phyloP scores from a whole-genome alignment of 768 basidiomycete genomes.

The Pisolithus marmoratus region DNA sequence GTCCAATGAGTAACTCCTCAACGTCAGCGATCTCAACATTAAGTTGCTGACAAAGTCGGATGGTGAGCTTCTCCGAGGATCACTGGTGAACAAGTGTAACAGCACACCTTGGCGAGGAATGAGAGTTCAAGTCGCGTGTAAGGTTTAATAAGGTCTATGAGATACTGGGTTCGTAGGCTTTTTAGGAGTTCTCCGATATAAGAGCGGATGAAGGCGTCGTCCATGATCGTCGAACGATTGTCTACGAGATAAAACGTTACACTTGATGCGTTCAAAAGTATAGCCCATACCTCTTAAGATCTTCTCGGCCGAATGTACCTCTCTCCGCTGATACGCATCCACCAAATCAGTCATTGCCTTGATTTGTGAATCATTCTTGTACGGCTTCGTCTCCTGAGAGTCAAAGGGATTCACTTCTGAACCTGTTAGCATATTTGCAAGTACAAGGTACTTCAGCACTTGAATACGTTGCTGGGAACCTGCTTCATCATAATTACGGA shows the following conservation, averaged over 20 bases:
- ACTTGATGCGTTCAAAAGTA: not conserved
- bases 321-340: constrained; percentile 91
- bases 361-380: constrained; percentile 91
- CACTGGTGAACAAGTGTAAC: not conserved
- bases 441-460: constrained; percentile 95
- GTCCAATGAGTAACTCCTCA: constrained; percentile 86
- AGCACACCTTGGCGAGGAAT: constrained; percentile 81
- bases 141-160: constrained; percentile 97
- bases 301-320: constrained; percentile 96
- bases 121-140: constrained; percentile 91
- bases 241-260: constrained; percentile 39
- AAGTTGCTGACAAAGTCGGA: constrained; percentile 63
- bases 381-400: constrained; percentile 99
- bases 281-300: constrained; percentile 69
- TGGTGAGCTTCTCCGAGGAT: not conserved
- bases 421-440: constrained; percentile 97
- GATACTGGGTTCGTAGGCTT: constrained; percentile 90
- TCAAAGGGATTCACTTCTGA: constrained; percentile 99
- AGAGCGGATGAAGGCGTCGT: constrained; percentile 88
- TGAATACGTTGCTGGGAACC: constrained; percentile 96
- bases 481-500: constrained; percentile 97
- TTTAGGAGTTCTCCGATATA: constrained; percentile 96
- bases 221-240: constrained; percentile 93
- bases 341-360: constrained; percentile 98
- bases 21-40: constrained; percentile 91